Evolutionary conservation across 2,329 filamentous ascomycete species (phyloP), one percentile per base, ranked within the genome.

Genomic region (Cordyceps militaris): DNA sequence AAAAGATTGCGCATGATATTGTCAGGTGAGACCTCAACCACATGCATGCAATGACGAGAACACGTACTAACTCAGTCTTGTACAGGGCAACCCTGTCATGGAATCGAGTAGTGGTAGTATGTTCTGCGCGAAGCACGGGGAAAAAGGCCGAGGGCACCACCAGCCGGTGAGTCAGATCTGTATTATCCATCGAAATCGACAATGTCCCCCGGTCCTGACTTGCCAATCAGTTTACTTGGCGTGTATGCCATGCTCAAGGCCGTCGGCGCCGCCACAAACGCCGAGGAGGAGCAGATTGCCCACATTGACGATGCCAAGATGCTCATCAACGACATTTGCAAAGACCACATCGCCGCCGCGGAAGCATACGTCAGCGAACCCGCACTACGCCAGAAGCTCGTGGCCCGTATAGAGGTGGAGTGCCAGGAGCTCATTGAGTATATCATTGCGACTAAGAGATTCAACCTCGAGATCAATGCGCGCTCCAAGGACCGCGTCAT

Each of bases 141-240:
- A 96, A 93, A 70, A 99, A 99, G 76, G 84, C 86, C 56, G 91
- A 95, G 66, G 94, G 94, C 61, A 99, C 94, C 60, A 99, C 94
- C 38, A 97, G 95, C 74, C 84, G 91, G 88, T 92, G 76, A 83
- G 86, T 81, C 71, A 67, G 56, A 23, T 13, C 26, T 23, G 16
- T 13, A 34, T 38, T 13, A 36, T 21, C n/a, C n/a, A 19, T 3
- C n/a, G 13, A 34, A 26, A 16, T 6, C 6, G 2, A 43, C 4
- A 11, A 38, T n/a, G n/a, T n/a, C 38, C 43, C 32, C 44, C 28
- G 26, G 24, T 26, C 42, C 34, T 53, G 23, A 30, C 26, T n/a
- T n/a, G 2, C 32, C 7, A 16, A 13, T 51, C 64, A 83, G 81
- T 36, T 69, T 87, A 56, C 72, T 87, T 28, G 81, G 82, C 60